Percentiles rank a stretch among this genome's conserved stretches.
phyloP scores from a whole-genome alignment of 108 stramenopile species.

The Fistulifera solaris region DNA sequence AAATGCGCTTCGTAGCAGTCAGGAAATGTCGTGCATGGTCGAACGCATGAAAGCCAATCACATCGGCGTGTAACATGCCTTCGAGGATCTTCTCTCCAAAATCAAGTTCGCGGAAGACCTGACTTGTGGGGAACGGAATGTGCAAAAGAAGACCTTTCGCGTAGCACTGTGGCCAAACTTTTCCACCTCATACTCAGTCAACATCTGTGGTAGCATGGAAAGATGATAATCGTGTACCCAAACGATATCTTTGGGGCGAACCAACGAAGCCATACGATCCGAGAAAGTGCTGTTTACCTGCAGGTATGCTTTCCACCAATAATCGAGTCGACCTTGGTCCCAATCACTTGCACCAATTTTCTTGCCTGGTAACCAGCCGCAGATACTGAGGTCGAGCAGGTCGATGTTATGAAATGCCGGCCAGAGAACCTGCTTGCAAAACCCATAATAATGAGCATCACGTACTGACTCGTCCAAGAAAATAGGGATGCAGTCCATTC shows the following conservation, averaged over 20 bases:
- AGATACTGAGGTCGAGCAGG: conserved; percentile 67
- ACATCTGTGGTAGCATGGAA: conserved; percentile 82
- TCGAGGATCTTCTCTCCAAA: conserved; percentile 87
- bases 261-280: conserved; percentile 45
- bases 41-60: conserved; percentile 99
- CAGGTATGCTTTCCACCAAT: conserved; percentile 86
- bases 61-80: conserved; percentile 96
- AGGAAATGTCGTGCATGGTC: conserved; percentile 99
- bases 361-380: conserved; percentile 28
- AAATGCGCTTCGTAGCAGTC: conserved; percentile 95
- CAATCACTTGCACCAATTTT: conserved; percentile 43
- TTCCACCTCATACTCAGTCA: conserved; percentile 39
- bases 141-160: conserved; percentile 96
- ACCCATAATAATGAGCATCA: conserved; percentile 85
- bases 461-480: conserved; percentile 60
- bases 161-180: conserved; percentile 19
- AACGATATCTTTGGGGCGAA: conserved; percentile 61
- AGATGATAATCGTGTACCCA: conserved; percentile 99
- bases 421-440: conserved; percentile 97
- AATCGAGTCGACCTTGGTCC: conserved; percentile 78
- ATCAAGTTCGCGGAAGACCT: conserved; percentile 95
- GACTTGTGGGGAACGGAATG: conserved; percentile 97
- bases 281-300: conserved; percentile 80
- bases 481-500: conserved; percentile 93
- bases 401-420: conserved; percentile 98